Base-by-base conservation (phyloP, 2,329 filamentous ascomycete genomes). In the Triangularia setosa region DNA sequence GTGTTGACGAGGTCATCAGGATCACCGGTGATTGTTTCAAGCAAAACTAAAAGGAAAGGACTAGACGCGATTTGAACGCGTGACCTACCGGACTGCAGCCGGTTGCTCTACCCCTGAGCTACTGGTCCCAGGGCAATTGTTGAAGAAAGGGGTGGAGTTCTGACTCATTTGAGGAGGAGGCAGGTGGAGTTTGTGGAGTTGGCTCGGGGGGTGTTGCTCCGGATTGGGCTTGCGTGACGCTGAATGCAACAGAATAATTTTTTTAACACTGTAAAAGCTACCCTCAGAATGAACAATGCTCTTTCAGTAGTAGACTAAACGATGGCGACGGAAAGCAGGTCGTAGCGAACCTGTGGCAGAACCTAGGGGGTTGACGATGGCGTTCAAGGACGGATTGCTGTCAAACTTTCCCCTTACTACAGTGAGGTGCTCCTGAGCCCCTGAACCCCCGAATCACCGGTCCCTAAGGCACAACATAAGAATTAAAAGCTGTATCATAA, bases 21-120 rank as follows among this genome's bases (percentile, higher is more conserved):
- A n/a, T n/a, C n/a, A n/a, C n/a, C n/a, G n/a, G 27, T 28, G 27
- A 28, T 28, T 4, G 4, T 8, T 4, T 28, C 27, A 35, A 35
- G 5, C 6, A 35, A 40, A 40, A 40, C 4, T 2, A 59, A 44
- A 48, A 25, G 18, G 21, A 60, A 33, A 60, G 58, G 58, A 60
- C 58, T 40, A 60, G 48, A 60, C 58, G 58, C 48, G 58, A 60
- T 60, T 60, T 60, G 58, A 60, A 60, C 58, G 48, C 58, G 58
- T 60, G 58, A 60, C 58, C 58, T 60, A 60, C 58, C 58, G 58
- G 58, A 60, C 58, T 60, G 58, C 58, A 60, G 58, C 58, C 58
- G 58, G 58, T 60, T 60, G 58, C 58, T 60, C 58, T 60, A 60
- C 58, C 58, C 58, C 58, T 60, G 58, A 60, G 58, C 58, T 60